Percentiles rank a stretch among this genome's conserved stretches.
Conservation (phyloP, 129 eudicot species). For the Erigeron canadensis region DNA sequence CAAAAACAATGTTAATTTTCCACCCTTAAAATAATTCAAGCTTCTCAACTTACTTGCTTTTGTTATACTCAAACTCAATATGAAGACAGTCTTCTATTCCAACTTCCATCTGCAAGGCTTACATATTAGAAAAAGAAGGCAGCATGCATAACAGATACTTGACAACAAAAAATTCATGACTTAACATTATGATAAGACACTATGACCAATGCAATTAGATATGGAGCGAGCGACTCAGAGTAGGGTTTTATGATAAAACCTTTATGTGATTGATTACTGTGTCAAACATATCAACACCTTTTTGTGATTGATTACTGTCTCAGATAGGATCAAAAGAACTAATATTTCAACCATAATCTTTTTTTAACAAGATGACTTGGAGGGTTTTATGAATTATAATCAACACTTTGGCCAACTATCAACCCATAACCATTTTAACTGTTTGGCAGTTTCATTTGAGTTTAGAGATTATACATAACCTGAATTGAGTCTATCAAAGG, state of each 20-base stretch:
- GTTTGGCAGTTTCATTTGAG: not conserved
- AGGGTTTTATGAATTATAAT: not conserved
- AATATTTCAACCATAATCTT: not conserved
- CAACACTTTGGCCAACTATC: not conserved
- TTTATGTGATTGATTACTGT: too few species aligned
- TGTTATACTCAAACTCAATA: constrained; percentile 85
- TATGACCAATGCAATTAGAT: not conserved
- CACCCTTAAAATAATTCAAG: constrained; percentile 2
- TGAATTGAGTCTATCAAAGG: not conserved
- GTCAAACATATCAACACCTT: too few species aligned
- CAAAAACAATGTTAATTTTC: not conserved
- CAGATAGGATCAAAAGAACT: not conserved
- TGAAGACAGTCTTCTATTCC: constrained; percentile 91
- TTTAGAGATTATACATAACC: not conserved
- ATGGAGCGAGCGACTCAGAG: not conserved
- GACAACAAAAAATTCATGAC: not conserved
- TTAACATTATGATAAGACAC: not conserved
- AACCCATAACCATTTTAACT: not conserved
- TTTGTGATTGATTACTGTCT: too few species aligned
- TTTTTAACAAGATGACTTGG: not conserved
- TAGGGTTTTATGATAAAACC: not conserved
- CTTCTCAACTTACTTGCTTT: constrained; percentile 72
- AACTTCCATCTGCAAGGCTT: constrained; percentile 82
- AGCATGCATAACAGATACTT: not conserved
- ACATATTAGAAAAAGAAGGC: constrained; percentile 2